Conservation (phyloP, 2,329 filamentous ascomycete species). For the Trichophyton verrucosum region DNA sequence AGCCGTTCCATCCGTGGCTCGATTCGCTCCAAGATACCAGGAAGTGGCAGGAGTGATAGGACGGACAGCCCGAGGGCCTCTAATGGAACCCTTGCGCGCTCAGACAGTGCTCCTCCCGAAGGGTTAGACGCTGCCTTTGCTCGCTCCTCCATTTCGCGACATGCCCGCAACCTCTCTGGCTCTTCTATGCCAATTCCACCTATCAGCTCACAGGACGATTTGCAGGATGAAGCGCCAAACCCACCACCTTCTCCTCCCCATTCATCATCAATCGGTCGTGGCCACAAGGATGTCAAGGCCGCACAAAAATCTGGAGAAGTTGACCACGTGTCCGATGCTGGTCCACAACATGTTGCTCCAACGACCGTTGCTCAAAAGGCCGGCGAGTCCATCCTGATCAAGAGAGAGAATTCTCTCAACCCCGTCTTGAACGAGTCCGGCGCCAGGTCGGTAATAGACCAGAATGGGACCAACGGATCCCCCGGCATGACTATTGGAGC, state of each 20-base stretch:
- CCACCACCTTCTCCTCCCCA: slow-evolving; percentile 76
- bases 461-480: slow-evolving; percentile 34
- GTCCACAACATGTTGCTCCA: slow-evolving; percentile 54
- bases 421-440: slow-evolving; percentile 46
- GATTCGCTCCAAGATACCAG: slow-evolving; percentile 76
- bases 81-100: slow-evolving; percentile 48
- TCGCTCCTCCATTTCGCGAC: slow-evolving; percentile 49
- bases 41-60: slow-evolving; percentile 27
- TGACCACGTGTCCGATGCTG: slow-evolving; percentile 83
- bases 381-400: slow-evolving; percentile 80
- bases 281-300: slow-evolving; percentile 64
- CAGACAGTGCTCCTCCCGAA: slow-evolving; percentile 45
- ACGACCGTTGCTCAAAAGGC: slow-evolving; percentile 54
- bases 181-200: slow-evolving; percentile 26
- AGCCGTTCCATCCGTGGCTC: slow-evolving; percentile 69
- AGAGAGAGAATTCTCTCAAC: slow-evolving; percentile 59
- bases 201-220: slow-evolving; percentile 18
- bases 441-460: slow-evolving; percentile 19
- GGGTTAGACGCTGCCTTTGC: slow-evolving; percentile 64
- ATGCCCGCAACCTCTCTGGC: slow-evolving; percentile 29
- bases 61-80: slow-evolving; percentile 74
- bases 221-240: slow-evolving; percentile 40
- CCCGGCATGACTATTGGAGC: slow-evolving; percentile 70
- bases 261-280: slow-evolving; percentile 57
- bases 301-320: slow-evolving; percentile 83